Evolutionary conservation across 2,329 filamentous ascomycete genomes (phyloP), one percentile per base, ranked within the genome.

Genomic region (Penicillium sp.): DNA sequence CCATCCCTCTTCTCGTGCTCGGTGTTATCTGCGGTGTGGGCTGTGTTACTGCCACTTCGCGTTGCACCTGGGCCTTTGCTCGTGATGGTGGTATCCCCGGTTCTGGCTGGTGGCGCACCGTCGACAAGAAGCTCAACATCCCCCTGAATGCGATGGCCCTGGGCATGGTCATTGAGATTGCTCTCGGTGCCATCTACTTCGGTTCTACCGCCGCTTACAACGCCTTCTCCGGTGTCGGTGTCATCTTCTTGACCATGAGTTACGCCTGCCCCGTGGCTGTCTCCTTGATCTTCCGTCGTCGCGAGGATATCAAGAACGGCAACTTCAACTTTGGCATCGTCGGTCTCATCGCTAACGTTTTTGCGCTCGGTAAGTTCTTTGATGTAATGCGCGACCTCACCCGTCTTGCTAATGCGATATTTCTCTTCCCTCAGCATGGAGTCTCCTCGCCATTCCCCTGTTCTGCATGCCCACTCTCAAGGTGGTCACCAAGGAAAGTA

Each of bases 151-250:
- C 88, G 0, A 82, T 93, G 17, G 78, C 87, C 4, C 81, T 93
- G 2, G 90, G 89, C 0, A 89, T 89, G 0, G 72, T 83, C 0
- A 85, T 93, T 53, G 88, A 91, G 73, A 90, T 88, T 67, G 77
- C 91, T 19, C 84, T 93, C 0, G 90, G 90, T 0, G 83, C 89
- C 61, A 92, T 93, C 74, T 93, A 91, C 80, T 91, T 93, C 66
- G 91, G 91, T n/a, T 90, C 88, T 1, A 84, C 86, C 0, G 89
- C 89, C 0, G 91, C 91, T 0, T 93, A 93, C 80, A 90, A 89
- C 78, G 88, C 87, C n/a, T 93, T 93, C 75, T 92, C 90, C 0
- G 89, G 90, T 49, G 89, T 92, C 0, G 91, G 90, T 2, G 92
- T 90, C 12, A 92, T 93, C 73, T 92, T 89, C 67, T 83, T 93